Base-by-base conservation (phyloP, 2,329 filamentous ascomycete species). In the Plectosphaerella sp. region DNA sequence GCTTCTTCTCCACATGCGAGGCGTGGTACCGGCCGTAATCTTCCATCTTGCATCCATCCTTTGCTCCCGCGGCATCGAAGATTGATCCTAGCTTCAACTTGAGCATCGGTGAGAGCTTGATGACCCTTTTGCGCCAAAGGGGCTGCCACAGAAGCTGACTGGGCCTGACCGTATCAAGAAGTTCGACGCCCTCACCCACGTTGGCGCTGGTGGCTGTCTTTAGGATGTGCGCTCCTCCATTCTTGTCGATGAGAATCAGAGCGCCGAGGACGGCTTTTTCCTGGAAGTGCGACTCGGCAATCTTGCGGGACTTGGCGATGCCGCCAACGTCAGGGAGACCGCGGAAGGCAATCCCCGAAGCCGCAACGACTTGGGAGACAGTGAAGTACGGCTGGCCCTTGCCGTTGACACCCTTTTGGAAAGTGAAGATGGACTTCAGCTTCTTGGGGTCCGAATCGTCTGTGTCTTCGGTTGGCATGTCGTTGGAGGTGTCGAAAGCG, bases 1-100 rank as follows among this genome's bases (percentile, higher is more conserved):
- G 63, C 51, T 74, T 74, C 15, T 69, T 68, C 52, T 75, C 72
- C 1, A 70, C 66, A 20, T 75, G 72, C 0, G 66, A 62, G 0
- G 66, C 67, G 1, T 61, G 59, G 56, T 53, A 61, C 2, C 53
- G 36, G 0, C 58, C 59, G 0, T 47, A 12, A 7, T 49, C n/a
- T 14, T 48, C 51, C 10, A 36, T 5, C 10, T 33, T 22, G 16
- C 15, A 24, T 8, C 48, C 39, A 1, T 35, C 46, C 8, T 42
- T 35, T 25, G 10, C 33, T 11, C 45, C 14, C 2, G 52, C 47
- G 2, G 52, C 52, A 36, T 72, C 71, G 16, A 61, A 72, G 0
- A 62, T 59, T 0, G 64, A 52, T 5, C 49, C 50, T 54, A 71
- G 62, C 2, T 55, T 55, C n/a, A 72, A 14, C 0, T 60, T 63